Base-by-base conservation (phyloP, 352 stramenopile genomes). In the Pythium myriotylum region DNA sequence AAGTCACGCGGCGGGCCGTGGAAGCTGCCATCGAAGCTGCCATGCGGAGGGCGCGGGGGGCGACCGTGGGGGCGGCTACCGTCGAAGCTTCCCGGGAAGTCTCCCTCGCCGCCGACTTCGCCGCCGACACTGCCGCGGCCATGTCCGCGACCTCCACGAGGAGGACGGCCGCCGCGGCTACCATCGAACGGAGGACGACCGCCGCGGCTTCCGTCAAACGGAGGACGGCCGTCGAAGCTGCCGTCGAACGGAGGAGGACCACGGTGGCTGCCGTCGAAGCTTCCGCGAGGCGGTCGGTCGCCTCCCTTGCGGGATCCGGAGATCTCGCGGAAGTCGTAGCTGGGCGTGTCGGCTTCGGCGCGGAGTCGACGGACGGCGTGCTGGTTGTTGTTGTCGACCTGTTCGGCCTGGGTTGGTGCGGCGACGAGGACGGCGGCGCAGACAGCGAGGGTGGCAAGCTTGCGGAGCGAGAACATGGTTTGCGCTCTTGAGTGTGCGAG, bases 391-490 rank as follows among this genome's bases (percentile, higher is more conserved):
- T 37, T 53, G 46, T 27, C 46, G 9, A 43, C 8, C 17, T n/a
- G 24, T 16, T 35, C 24, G 5, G 50, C 19, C 12, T 42, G 8
- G 19, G 51, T 32, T 2, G 20, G 27, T 17, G 24, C 37, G n/a
- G 19, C 9, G 3, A 24, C 26, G 20, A 59, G 51, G 10, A 48
- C 22, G 35, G 40, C 20, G 10, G 51, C 51, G 23, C 51, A 59
- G 17, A 47, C 51, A 29, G 51, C 35, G 12, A 48, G 39, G 7
- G 24, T 4, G 24, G 17, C 23, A 16, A 59, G 32, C 51, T 59
- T 59, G 51, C 35, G 51, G 24, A 59, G 51, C 6, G 51, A 59
- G 35, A 59, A 37, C 51, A 59, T 59, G 24, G n/a, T n/a, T n/a
- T n/a, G n/a, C n/a, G n/a, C n/a, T n/a, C n/a, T n/a, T n/a, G n/a